Conservation (phyloP, 2,329 filamentous ascomycete species). For the Didymella pomorum region DNA sequence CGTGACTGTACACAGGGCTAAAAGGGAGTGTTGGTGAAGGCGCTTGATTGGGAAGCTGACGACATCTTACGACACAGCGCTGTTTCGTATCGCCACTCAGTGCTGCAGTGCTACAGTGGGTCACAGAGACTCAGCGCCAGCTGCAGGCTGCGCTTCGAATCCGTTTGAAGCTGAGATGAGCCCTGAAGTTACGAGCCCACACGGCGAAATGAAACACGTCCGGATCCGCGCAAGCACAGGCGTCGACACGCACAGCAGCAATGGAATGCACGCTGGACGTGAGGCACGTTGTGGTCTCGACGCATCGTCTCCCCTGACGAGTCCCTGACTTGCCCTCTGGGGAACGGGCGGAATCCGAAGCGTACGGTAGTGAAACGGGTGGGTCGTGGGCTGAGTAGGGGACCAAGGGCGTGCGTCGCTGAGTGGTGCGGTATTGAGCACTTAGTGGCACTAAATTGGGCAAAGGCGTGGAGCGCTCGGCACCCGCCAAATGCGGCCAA, state of each 20-base stretch:
- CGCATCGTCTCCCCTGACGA: constrained; percentile 29
- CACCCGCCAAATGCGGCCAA: constrained; percentile 21
- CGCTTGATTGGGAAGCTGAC: constrained; percentile 37
- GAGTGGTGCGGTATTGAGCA: constrained; percentile 21
- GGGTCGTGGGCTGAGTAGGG: constrained; percentile 38
- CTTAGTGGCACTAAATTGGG: constrained; percentile 28
- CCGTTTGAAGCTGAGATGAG: constrained; percentile 24
- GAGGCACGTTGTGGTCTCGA: constrained; percentile 25
- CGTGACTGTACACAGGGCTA: constrained; percentile 27
- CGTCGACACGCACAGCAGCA: constrained; percentile 14
- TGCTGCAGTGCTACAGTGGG: constrained; percentile 38
- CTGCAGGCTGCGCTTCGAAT: constrained; percentile 16
- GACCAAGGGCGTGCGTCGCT: constrained; percentile 23
- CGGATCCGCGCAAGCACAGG: constrained; percentile 14
- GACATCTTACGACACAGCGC: constrained; percentile 41
- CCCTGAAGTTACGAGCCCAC: constrained; percentile 3
- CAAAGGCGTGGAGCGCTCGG: constrained; percentile 18
- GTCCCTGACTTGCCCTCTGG: constrained; percentile 24
- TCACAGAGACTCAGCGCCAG: constrained; percentile 26
- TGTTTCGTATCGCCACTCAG: constrained; percentile 43
- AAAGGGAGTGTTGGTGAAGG: constrained; percentile 26
- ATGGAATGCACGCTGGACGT: constrained; percentile 20
- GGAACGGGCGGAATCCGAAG: constrained; percentile 29
- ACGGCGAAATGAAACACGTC: constrained; percentile 12
- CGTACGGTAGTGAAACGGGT: constrained; percentile 37